Percentiles rank a stretch among this genome's conserved stretches.
Conservation (phyloP, 495 filamentous ascomycete genomes). For the Monascus purpureus region DNA sequence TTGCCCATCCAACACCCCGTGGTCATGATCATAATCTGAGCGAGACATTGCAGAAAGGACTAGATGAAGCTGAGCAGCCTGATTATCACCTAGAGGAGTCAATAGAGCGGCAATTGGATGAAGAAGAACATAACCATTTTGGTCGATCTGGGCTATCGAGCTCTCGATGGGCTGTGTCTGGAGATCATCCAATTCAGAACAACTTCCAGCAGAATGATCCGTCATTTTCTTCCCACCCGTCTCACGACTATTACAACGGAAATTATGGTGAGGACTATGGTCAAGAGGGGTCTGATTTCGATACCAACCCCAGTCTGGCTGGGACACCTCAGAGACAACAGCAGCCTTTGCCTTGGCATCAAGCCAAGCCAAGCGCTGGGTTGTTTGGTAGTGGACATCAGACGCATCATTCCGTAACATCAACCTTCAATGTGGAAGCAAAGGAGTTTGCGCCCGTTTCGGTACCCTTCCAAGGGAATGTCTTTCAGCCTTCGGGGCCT, state of each 20-base stretch:
- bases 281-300: slow-evolving; percentile 52
- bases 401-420: slow-evolving; percentile 53
- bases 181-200: slow-evolving; percentile 5
- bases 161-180: slow-evolving; percentile 26
- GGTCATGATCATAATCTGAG: slow-evolving; percentile 53
- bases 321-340: slow-evolving; percentile 41
- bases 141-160: slow-evolving; percentile 21
- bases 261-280: slow-evolving; percentile 21
- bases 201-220: slow-evolving; percentile 1
- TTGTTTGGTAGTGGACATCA: slow-evolving; percentile 34
- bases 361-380: slow-evolving; percentile 21
- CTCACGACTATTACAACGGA: slow-evolving; percentile 23
- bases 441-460: slow-evolving; percentile 74
- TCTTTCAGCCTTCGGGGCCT: slow-evolving; percentile 36
- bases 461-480: slow-evolving; percentile 39
- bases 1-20: slow-evolving; percentile 52
- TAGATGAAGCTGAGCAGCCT: slow-evolving; percentile 52
- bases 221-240: slow-evolving; percentile 19
- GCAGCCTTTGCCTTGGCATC: slow-evolving; percentile 24
- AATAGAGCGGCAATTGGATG: slow-evolving; percentile 55
- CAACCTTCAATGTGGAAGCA: slow-evolving; percentile 74
- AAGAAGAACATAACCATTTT: slow-evolving; percentile 34
- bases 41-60: slow-evolving; percentile 66
- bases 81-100: slow-evolving; percentile 70
- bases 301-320: slow-evolving; percentile 62